Evolutionary conservation across 2,329 filamentous ascomycete species (phyloP).

Genomic region (Xylaria sp.): DNA sequence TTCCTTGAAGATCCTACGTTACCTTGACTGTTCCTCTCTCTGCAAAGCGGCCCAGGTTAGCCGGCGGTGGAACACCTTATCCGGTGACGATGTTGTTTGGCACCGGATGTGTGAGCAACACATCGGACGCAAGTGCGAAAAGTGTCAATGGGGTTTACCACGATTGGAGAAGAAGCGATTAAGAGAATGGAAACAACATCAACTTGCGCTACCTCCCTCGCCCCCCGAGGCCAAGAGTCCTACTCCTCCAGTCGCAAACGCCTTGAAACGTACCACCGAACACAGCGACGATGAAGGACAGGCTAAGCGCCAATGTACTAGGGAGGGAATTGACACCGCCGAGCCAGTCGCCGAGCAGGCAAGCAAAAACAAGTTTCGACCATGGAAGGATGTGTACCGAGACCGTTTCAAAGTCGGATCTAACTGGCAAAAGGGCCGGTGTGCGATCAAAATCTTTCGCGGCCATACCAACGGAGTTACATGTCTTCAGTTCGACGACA

Average conservation of each 20-base stretch:
- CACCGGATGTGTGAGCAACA: slow-evolving; percentile 94
- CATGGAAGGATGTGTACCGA: slow-evolving; percentile 96
- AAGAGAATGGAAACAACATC: slow-evolving; percentile 74
- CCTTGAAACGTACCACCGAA: slow-evolving; percentile 34
- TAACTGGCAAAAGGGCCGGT: slow-evolving; percentile 96
- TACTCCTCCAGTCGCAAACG: slow-evolving; percentile 13
- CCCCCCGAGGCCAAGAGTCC: slow-evolving; percentile 10
- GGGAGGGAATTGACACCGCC: slow-evolving; percentile 20
- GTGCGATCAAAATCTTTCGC: slow-evolving; percentile 74
- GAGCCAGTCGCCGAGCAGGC: slow-evolving; percentile 24
- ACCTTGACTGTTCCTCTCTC: slow-evolving; percentile 86
- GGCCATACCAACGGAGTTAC: slow-evolving; percentile 84
- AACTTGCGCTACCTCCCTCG: slow-evolving; percentile 43
- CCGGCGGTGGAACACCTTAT: slow-evolving; percentile 76
- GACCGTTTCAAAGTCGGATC: slow-evolving; percentile 92
- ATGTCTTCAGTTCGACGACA: slow-evolving; percentile 68
- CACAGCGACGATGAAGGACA: slow-evolving; percentile 23
- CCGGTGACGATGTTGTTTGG: slow-evolving; percentile 98
- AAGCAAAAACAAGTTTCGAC: slow-evolving; percentile 52
- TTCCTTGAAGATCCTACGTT: slow-evolving; percentile 87
- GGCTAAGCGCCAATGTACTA: slow-evolving; percentile 35
- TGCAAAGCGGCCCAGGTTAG: slow-evolving; percentile 97
- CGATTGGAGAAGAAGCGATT: slow-evolving; percentile 83
- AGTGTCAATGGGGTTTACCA: slow-evolving; percentile 93
- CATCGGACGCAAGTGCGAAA: slow-evolving; percentile 75